Conservation (phyloP, 2,329 filamentous ascomycete species). For the Akanthomyces uredinophilus region DNA sequence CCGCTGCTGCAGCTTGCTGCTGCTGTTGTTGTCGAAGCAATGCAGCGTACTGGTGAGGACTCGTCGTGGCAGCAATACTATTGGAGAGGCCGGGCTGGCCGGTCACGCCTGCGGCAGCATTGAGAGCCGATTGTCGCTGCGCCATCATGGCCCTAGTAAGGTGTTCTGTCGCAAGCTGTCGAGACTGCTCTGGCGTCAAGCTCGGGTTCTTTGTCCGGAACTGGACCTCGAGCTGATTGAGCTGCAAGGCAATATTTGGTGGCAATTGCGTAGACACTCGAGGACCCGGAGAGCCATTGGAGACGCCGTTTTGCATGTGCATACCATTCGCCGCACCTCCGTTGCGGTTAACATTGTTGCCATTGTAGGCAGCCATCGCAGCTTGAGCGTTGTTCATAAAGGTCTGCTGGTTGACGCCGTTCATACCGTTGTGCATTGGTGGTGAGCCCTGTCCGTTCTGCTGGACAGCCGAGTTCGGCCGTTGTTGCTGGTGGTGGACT, state of each 20-base stretch:
- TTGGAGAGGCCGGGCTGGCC: conserved; percentile 45
- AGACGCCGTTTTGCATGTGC: conserved; percentile 37
- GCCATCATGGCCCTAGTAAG: conserved; percentile 43
- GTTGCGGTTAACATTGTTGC: conserved; percentile 34
- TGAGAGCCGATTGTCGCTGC: conserved; percentile 50
- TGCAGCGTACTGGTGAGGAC: conserved; percentile 56
- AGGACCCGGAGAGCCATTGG: conserved; percentile 40
- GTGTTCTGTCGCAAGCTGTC: conserved; percentile 48
- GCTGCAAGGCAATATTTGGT: conserved; percentile 42
- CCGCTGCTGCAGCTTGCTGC: conserved; percentile 30
- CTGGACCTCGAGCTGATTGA: conserved; percentile 47
- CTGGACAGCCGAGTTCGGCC: conserved; percentile 29
- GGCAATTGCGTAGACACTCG: conserved; percentile 40
- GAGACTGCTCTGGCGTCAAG: conserved; percentile 43
- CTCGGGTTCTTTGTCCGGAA: conserved; percentile 48
- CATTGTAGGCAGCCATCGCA: conserved; percentile 47
- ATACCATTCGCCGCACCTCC: conserved; percentile 34
- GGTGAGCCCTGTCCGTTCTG: conserved; percentile 37
- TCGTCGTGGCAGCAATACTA: conserved; percentile 42
- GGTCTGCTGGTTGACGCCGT: conserved; percentile 45
- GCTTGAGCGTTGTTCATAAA: conserved; percentile 49
- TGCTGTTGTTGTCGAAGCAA: conserved; percentile 54
- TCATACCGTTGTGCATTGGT: conserved; percentile 38
- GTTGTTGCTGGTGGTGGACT: conserved; percentile 28
- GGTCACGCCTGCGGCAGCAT: conserved; percentile 46